These are phyloP conservation scores for Tephrocybe sp. DNA, from an alignment of 768 basidiomycete species.

Conservation along the genomic window DNA sequence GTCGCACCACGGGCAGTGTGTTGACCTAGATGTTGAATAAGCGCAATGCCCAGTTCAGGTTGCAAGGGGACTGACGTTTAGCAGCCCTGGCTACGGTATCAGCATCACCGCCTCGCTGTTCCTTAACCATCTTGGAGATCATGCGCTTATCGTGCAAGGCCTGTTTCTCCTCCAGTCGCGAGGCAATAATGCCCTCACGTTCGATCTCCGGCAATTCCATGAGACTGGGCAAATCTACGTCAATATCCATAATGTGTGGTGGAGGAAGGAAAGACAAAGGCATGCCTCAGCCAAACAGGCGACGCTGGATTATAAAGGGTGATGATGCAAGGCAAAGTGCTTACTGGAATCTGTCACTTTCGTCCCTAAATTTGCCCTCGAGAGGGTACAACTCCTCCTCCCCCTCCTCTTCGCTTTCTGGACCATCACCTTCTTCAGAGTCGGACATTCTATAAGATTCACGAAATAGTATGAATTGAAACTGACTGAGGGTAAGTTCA, in stretches of 20 bases:
- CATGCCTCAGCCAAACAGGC: constrained; percentile 24
- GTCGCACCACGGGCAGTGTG: constrained; percentile 72
- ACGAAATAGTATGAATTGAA: constrained; percentile 15
- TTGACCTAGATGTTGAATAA: constrained; percentile 50
- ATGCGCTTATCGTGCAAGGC: constrained; percentile 68
- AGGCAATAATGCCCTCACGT: constrained; percentile 82
- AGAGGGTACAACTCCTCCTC: constrained; percentile 77
- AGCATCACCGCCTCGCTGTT: constrained; percentile 51
- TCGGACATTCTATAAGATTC: constrained; percentile 35
- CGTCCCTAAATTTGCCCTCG: constrained; percentile 89
- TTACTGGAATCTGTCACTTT: constrained; percentile 80
- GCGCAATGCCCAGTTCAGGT: constrained; percentile 1
- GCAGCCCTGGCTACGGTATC: constrained; percentile 72
- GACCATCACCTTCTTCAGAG: constrained; percentile 57
- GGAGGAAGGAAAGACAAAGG: constrained; percentile 17
- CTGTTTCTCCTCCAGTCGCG: constrained; percentile 80
- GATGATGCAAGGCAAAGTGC: constrained; percentile 29
- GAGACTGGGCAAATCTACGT: constrained; percentile 61
- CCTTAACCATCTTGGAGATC: constrained; percentile 69
- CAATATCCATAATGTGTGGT: constrained; percentile 15
- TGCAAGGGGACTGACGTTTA: constrained; percentile 56
- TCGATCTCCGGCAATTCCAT: constrained; percentile 83
- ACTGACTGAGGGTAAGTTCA: constrained; percentile 12
- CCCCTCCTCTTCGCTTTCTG: constrained; percentile 63
- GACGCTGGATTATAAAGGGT: constrained; percentile 24